Base-by-base conservation (phyloP, 1,139 yeast genomes). In the Geotrichum fermentans region DNA sequence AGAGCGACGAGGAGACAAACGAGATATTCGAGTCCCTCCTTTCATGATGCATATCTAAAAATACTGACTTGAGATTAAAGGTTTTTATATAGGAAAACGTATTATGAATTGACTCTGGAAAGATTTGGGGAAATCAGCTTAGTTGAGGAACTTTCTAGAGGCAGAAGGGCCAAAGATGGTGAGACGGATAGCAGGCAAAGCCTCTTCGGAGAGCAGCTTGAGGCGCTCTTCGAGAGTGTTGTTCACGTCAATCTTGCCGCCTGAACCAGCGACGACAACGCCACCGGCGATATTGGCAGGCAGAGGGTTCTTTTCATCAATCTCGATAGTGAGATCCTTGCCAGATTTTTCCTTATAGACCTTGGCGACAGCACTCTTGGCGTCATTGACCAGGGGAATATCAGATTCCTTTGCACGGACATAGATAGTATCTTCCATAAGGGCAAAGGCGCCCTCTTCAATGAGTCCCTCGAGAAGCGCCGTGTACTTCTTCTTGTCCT, bases 161-260 rank as follows among this genome's bases (percentile, higher is more conserved):
- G 40, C 18, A 13, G 46, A 43, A 21, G 46, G 46, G 14, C 46
- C 43, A 30, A 40, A 40, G 36, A 40, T 40, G 11, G 22, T 13
- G 17, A 40, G 35, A 40, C 54, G 83, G 58, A 94, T 83, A 50
- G 92, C 95, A 46, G 99, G 99, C 59, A 94, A 79, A 5, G 96
- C 86, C 63, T 82, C 87, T 66, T 85, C 85, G 43, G 87, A 78
- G 62, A 92, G 75, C 56, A 94, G 73, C 63, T 81, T 78, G 65
- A 92, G 79, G 71, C 99, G 87, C 74, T 90, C 97, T 63, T 88
- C 96, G 63, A 94, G 78, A 39, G 98, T 90, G 73, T 92, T 92
- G 71, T 87, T 76, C 52, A 92, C 88, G 60, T 84, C 90, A 59
- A 94, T 90, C 71, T 85, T 88, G 50, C 95, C 95, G 35, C 78